A percentile compares a stretch with the other conserved stretches of the same genome.
phyloP scores from a whole-genome alignment of 2,329 filamentous ascomycete species.

The Eutypella sp. region DNA sequence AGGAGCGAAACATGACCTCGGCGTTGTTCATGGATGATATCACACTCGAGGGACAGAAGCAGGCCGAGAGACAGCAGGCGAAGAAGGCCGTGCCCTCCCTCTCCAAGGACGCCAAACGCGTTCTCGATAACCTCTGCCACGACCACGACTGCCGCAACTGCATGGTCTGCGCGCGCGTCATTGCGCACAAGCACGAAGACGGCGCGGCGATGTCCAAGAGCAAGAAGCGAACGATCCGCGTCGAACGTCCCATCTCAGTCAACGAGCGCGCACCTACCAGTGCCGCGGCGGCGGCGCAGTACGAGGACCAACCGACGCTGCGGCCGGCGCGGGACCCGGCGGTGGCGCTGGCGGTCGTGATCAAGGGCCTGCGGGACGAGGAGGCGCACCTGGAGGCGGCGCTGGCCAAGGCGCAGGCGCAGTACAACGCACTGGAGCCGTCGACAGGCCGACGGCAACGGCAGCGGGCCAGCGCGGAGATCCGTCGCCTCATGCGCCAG shows the following conservation, averaged over 20 bases:
- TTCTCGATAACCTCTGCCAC: conserved; percentile 46
- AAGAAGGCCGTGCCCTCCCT: conserved; percentile 38
- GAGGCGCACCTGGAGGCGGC: conserved; percentile 69
- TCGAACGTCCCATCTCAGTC: conserved; percentile 61
- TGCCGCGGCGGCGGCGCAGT: conserved; percentile 29
- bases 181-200: conserved; percentile 29
- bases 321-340: conserved; percentile 66
- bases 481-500: conserved; percentile 56
- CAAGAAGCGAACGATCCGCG: conserved; percentile 55
- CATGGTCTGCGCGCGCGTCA: conserved; percentile 52
- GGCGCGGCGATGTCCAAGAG: conserved; percentile 31
- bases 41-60: conserved; percentile 43
- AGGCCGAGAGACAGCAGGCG: conserved; percentile 15
- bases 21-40: conserved; percentile 56
- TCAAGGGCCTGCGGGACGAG: conserved; percentile 79
- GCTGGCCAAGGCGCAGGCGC: conserved; percentile 54
- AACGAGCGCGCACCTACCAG: conserved; percentile 57
- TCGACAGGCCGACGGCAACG: conserved; percentile 61
- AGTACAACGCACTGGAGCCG: conserved; percentile 64
- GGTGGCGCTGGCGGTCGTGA: conserved; percentile 71
- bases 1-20: conserved; percentile 53
- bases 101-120: conserved; percentile 46
- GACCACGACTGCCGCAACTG: conserved; percentile 53
- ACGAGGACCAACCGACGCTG: conserved; percentile 53
- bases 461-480: conserved; percentile 53